phyloP scores from a whole-genome alignment of 73 alveolate species.

The Tetrahymena borealis region DNA sequence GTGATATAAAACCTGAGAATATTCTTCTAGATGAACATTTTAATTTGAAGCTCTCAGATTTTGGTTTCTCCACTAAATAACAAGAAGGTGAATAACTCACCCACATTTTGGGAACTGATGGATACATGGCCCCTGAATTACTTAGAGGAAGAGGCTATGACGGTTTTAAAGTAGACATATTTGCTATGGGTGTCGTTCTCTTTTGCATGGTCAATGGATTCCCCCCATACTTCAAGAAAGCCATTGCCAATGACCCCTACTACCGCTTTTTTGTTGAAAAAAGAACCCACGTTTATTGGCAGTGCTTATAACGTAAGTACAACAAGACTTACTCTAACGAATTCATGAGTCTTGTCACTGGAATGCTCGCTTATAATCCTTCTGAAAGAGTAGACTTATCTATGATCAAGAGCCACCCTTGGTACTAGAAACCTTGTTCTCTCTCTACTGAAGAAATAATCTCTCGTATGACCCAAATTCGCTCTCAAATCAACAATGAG shows the following conservation, averaged over 20 bases:
- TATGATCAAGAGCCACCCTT: neutral
- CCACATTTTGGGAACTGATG: slow-evolving; percentile 12
- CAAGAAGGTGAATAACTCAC: neutral
- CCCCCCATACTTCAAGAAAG: neutral
- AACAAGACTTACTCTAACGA: neutral
- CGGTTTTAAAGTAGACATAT: slow-evolving; percentile 8
- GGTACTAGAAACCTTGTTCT: neutral
- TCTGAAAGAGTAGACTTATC: neutral
- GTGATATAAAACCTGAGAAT: slow-evolving; percentile 71
- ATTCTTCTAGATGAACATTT: slow-evolving; percentile 54
- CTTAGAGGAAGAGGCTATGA: neutral
- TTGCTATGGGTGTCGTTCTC: slow-evolving; percentile 17
- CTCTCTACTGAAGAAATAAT: neutral
- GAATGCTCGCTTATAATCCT: neutral
- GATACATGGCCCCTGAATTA: slow-evolving; percentile 25
- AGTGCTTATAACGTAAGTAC: neutral
- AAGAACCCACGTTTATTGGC: neutral
- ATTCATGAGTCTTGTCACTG: neutral
- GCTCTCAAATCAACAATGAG: neutral
- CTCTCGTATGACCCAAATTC: neutral
- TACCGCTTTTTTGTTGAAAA: neutral
- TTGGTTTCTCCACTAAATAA: slow-evolving; percentile 47
- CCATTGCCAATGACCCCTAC: neutral
- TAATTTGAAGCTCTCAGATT: slow-evolving; percentile 56
- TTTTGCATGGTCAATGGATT: neutral